Conservation (phyloP, 352 stramenopile species). For the Phytopythium montanum region DNA sequence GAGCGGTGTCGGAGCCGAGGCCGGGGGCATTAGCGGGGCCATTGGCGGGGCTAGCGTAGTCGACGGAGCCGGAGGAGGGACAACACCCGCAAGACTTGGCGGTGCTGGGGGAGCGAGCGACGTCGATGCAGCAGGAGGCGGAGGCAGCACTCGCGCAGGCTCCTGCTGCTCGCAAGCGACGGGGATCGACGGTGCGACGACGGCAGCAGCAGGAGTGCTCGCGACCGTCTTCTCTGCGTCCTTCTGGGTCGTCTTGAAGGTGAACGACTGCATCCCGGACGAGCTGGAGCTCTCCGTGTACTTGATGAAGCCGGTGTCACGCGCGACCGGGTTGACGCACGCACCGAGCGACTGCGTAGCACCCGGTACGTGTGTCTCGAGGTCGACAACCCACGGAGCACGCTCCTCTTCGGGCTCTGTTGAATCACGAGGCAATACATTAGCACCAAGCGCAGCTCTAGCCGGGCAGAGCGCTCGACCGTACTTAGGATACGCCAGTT, state of each 20-base stretch:
- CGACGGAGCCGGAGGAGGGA: conserved; percentile 15
- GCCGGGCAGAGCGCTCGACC: neutral
- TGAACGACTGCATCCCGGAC: conserved; percentile 54
- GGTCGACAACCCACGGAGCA: conserved; percentile 43
- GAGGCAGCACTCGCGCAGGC: conserved; percentile 10
- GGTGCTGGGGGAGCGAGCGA: neutral
- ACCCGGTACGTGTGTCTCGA: conserved; percentile 36
- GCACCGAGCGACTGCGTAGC: conserved; percentile 28
- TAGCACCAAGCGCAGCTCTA: neutral
- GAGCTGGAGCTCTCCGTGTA: conserved; percentile 37
- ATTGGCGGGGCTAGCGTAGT: conserved; percentile 4
- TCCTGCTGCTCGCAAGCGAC: conserved; percentile 4
- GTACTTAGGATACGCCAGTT: conserved; percentile 73
- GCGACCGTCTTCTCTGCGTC: conserved; percentile 24
- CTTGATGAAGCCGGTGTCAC: conserved; percentile 51
- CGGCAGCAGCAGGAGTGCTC: neutral
- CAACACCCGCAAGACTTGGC: neutral
- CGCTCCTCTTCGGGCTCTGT: conserved; percentile 40
- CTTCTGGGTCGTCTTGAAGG: conserved; percentile 59
- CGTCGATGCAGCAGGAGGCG: conserved; percentile 8
- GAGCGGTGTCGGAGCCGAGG: neutral
- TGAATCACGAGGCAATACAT: neutral
- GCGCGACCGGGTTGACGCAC: conserved; percentile 61
- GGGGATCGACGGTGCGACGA: neutral
- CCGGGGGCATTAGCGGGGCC: too few relatives aligned